Conservation (phyloP, 768 basidiomycete species). For the Serendipita indica region DNA sequence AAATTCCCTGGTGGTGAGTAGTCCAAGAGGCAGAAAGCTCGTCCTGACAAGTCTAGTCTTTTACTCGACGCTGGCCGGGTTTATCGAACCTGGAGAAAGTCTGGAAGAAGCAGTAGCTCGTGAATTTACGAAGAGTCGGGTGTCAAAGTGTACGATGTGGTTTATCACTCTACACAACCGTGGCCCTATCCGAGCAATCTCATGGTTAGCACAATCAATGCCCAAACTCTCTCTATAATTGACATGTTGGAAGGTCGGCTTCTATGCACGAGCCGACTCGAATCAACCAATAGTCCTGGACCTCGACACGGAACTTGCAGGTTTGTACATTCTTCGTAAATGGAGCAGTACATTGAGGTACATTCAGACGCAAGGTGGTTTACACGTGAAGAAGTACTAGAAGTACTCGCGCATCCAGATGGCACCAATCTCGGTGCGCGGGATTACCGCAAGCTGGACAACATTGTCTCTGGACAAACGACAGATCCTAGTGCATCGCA, state of each 20-base stretch:
- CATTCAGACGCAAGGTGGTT: slow-evolving; percentile 75
- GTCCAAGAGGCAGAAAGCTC: not conserved
- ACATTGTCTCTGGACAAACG: slow-evolving; percentile 18
- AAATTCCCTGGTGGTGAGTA: slow-evolving; percentile 38
- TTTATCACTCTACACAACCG: slow-evolving; percentile 75
- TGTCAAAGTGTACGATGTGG: slow-evolving; percentile 66
- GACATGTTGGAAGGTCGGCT: too few species aligned
- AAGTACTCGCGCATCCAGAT: slow-evolving; percentile 40
- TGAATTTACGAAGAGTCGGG: slow-evolving; percentile 96
- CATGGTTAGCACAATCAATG: not conserved
- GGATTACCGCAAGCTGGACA: slow-evolving; percentile 38
- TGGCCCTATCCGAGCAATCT: slow-evolving; percentile 35
- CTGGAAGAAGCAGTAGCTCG: slow-evolving; percentile 87
- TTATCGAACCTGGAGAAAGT: slow-evolving; percentile 86
- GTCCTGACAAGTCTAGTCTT: slow-evolving; percentile 24
- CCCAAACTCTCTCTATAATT: too few species aligned
- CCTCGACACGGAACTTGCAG: slow-evolving; percentile 90
- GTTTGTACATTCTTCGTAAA: slow-evolving; percentile 26
- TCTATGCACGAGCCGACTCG: slow-evolving; percentile 64
- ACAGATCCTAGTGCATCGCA: slow-evolving; percentile 21
- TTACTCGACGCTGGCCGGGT: slow-evolving; percentile 87
- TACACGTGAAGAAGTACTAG: slow-evolving; percentile 53
- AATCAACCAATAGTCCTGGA: slow-evolving; percentile 63
- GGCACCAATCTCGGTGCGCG: slow-evolving; percentile 35
- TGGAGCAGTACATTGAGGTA: slow-evolving; percentile 2